Evolutionary conservation across 2,329 filamentous ascomycete genomes (phyloP), one percentile per base, ranked within the genome.

Genomic region (Xylaria sp.): DNA sequence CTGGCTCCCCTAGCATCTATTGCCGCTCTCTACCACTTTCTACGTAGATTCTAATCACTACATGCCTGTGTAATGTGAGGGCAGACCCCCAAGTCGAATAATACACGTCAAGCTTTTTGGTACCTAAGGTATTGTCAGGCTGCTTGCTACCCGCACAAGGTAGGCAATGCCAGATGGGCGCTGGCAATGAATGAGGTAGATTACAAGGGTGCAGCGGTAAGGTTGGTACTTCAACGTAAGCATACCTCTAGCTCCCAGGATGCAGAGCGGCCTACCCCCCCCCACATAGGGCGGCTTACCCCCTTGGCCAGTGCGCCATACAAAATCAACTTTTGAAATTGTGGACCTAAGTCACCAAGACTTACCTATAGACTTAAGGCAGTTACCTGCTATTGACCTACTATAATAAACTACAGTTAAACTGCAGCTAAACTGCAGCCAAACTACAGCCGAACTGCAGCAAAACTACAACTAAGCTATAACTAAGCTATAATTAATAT

Each of bases 81-180:
- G 39, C 45, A 17, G 51, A 17, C 19, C 30, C 30, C 11, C 11
- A 2, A 47, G 14, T 12, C n/a, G 2, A 12, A 14, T 30, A 17
- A 19, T 17, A 47, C n/a, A 27, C 24, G 24, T 27, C 24, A 27
- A 19, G 14, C 42, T 5, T 47, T 53, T 39, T 19, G 34, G 53
- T 48, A 50, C 53, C n/a, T 42, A 47, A 47, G 36, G n/a, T 27
- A 65, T 64, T 60, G 42, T 45, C 56, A 51, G 61, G 56, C 61
- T 54, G 21, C 53, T 27, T 27, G 24, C 24, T 27, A 27, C 24
- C 24, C 24, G 24, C n/a, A n/a, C n/a, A n/a, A n/a, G n/a, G n/a
- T n/a, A n/a, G 42, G 14, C 51, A 61, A 55, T 48, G 39, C 45
- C 64, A 42, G n/a, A 42, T 57, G n/a, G 24, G 24, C 24, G 24